Percentiles rank a stretch among this genome's conserved stretches.
These are phyloP conservation scores for Tetradesmus obliquus DNA, from an alignment of 139 green algal species.

Conservation along the genomic window DNA sequence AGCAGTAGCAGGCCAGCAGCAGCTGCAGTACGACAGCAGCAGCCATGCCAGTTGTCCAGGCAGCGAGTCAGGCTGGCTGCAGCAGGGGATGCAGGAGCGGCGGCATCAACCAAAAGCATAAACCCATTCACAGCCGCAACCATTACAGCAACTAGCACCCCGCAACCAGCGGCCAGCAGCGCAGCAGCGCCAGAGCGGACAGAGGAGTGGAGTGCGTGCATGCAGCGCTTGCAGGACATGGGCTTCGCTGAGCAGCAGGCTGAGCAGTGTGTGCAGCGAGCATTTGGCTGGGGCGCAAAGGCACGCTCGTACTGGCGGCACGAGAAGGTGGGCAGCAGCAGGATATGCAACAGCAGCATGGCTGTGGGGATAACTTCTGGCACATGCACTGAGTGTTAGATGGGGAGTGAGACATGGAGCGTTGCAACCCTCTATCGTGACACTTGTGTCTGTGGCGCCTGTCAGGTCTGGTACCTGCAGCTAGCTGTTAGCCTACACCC, in stretches of 20 bases:
- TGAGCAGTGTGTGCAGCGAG: slow-evolving; percentile 33
- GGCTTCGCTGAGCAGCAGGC: slow-evolving; percentile 18
- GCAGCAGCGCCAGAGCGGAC: not conserved
- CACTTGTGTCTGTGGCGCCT: no score
- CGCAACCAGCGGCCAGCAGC: not conserved
- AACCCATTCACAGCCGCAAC: not conserved
- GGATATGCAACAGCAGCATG: not conserved
- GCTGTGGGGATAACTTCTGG: not conserved
- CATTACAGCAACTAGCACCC: not conserved
- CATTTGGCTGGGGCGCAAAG: slow-evolving; percentile 59
- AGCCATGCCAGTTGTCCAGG: not conserved
- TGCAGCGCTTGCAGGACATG: slow-evolving; percentile 36
- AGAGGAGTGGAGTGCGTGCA: not conserved
- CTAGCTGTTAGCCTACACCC: no score
- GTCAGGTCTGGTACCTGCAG: no score
- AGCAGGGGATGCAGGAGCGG: not conserved
- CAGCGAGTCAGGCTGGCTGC: not conserved
- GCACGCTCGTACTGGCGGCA: slow-evolving; percentile 58
- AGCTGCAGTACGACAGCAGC: not conserved
- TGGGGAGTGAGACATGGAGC: no score
- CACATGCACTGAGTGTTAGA: no score
- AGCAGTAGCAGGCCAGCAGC: not conserved
- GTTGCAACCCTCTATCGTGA: no score
- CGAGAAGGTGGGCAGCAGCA: slow-evolving; percentile 44
- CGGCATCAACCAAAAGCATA: not conserved